A percentile compares a stretch with the other conserved stretches of the same genome.
Conservation (phyloP, 2,329 filamentous ascomycete species). For the Xylaria sp. region DNA sequence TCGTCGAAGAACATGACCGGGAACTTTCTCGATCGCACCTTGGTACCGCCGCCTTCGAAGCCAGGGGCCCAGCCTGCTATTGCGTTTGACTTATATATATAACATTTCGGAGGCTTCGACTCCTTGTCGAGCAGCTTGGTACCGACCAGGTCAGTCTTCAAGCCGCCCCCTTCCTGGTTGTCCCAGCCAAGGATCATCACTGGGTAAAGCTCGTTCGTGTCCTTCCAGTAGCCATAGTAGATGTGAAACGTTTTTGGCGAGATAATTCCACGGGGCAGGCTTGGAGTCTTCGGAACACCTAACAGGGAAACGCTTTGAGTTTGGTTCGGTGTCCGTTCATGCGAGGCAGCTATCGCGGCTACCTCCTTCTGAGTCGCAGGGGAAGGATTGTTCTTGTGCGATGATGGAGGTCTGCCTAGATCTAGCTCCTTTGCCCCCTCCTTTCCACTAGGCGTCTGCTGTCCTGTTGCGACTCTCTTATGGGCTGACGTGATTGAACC, state of each 20-base stretch:
- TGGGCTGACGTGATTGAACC: background rate
- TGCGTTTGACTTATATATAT: slow-evolving; percentile 33
- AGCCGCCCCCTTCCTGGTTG: slow-evolving; percentile 33
- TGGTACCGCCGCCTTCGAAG: slow-evolving; percentile 40
- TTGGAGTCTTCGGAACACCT: slow-evolving; percentile 1
- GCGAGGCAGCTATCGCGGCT: background rate
- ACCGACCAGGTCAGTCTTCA: slow-evolving; percentile 31
- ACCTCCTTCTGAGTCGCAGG: background rate
- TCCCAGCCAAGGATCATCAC: slow-evolving; percentile 44
- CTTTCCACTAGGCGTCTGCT: background rate
- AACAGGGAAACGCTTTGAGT: background rate
- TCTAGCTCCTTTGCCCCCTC: background rate
- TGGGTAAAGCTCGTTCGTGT: slow-evolving; percentile 35
- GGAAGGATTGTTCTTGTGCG: background rate
- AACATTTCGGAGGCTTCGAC: slow-evolving; percentile 38
- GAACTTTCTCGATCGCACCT: slow-evolving; percentile 41
- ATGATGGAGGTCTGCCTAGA: background rate
- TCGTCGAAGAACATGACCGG: slow-evolving; percentile 45
- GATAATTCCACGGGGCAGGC: slow-evolving; percentile 20
- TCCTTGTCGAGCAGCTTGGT: slow-evolving; percentile 36
- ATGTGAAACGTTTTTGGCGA: slow-evolving; percentile 38
- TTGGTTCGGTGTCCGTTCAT: background rate
- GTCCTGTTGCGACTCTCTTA: background rate
- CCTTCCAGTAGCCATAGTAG: slow-evolving; percentile 38
- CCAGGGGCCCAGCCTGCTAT: slow-evolving; percentile 43